A percentile compares a stretch with the other conserved stretches of the same genome.
These are phyloP conservation scores for Entrophospora sp. DNA, from an alignment of 192 early-diverging fungal genomes.

Conservation along the genomic window DNA sequence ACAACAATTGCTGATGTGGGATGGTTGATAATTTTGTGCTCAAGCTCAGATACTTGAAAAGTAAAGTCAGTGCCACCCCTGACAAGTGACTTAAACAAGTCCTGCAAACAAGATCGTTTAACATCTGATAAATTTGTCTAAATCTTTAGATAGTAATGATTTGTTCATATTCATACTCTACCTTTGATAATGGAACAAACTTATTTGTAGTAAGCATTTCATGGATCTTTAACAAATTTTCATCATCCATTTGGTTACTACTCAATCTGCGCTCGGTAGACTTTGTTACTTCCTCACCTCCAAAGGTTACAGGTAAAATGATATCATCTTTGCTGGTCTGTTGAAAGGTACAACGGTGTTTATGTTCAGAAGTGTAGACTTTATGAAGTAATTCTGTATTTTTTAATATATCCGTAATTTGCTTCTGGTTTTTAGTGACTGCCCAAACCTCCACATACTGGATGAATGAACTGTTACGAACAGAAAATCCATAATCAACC, in stretches of 20 bases:
- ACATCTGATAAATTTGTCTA: not conserved
- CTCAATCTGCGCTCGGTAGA: not conserved
- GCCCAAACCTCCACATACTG: not conserved
- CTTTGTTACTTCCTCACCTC: not conserved
- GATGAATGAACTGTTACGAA: not conserved
- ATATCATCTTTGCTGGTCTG: no score
- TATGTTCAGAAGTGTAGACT: not conserved
- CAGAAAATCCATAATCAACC: no score
- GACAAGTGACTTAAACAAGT: conserved; percentile 1
- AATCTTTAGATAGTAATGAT: no score
- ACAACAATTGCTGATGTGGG: no score
- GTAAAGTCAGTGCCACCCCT: no score
- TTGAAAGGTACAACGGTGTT: not conserved
- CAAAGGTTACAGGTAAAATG: not conserved
- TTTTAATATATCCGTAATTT: no score
- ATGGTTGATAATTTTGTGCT: no score
- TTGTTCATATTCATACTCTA: no score
- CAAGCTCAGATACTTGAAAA: no score
- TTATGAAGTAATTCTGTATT: not conserved
- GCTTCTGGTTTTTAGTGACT: not conserved
- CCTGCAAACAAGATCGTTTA: not conserved
- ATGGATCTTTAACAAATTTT: not conserved
- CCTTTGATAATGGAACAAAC: no score
- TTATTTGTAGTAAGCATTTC: no score
- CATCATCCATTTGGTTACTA: not conserved